Conservation (phyloP, 352 stramenopile genomes). For the Phytophthora pinifolia region DNA sequence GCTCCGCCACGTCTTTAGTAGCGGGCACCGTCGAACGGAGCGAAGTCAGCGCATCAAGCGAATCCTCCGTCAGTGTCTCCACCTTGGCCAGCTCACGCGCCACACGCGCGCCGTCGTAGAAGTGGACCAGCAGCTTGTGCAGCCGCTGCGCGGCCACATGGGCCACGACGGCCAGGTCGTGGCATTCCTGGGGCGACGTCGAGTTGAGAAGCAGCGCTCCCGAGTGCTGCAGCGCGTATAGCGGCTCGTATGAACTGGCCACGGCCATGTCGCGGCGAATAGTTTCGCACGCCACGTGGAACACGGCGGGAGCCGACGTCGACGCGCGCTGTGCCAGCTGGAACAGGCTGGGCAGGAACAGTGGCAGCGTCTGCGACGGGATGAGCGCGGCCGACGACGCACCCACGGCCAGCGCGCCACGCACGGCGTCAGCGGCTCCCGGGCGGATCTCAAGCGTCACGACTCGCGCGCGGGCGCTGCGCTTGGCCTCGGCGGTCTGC, state of each 20-base stretch:
- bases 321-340: slow-evolving; percentile 43
- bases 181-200: slow-evolving; percentile 64
- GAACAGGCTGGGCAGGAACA: slow-evolving; percentile 77
- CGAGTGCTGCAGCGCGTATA: slow-evolving; percentile 72
- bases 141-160: slow-evolving; percentile 66
- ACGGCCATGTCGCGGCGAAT: slow-evolving; percentile 58
- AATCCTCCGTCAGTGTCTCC: slow-evolving; percentile 45
- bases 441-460: slow-evolving; percentile 62
- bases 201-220: slow-evolving; percentile 76
- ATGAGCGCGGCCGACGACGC: slow-evolving; percentile 50
- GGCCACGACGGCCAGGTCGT: slow-evolving; percentile 77
- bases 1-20: slow-evolving; percentile 43
- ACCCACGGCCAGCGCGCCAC: slow-evolving; percentile 58
- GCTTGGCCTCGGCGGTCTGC: slow-evolving; percentile 13
- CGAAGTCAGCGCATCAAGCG: slow-evolving; percentile 50
- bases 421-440: slow-evolving; percentile 56
- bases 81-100: slow-evolving; percentile 65
- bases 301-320: slow-evolving; percentile 38
- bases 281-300: slow-evolving; percentile 64
- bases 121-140: slow-evolving; percentile 71
- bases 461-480: slow-evolving; percentile 43
- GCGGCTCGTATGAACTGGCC: slow-evolving; percentile 57
- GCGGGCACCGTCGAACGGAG: slow-evolving; percentile 15
- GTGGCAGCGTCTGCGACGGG: slow-evolving; percentile 71
- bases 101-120: slow-evolving; percentile 78